These are phyloP conservation scores for Cladosporium sp. DNA, from an alignment of 2,329 filamentous ascomycete genomes.

Conservation along the genomic window DNA sequence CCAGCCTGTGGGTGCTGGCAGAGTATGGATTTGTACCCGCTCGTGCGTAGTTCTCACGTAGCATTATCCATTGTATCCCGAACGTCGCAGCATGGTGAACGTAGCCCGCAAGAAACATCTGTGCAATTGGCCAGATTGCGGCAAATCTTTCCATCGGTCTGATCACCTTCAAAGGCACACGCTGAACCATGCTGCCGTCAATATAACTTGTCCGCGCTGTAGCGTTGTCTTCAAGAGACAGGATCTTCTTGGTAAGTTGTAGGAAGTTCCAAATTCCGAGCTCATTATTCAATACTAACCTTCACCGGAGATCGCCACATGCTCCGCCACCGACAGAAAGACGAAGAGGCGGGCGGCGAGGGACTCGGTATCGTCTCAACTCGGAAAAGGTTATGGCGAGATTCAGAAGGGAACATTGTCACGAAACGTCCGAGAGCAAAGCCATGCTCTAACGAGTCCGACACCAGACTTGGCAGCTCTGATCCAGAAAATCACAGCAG, in stretches of 20 bases:
- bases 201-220: slow-evolving; percentile 56
- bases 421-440: slow-evolving; percentile 34
- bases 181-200: slow-evolving; percentile 52
- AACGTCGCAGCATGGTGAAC: neutral
- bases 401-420: slow-evolving; percentile 51
- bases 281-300: neutral
- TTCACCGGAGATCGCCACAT: slow-evolving; percentile 54
- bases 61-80: neutral
- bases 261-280: too few species aligned
- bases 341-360: slow-evolving; percentile 50
- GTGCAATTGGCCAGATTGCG: slow-evolving; percentile 47
- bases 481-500: neutral
- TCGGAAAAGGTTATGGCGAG: slow-evolving; percentile 54
- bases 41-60: neutral
- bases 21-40: neutral
- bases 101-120: slow-evolving; percentile 14
- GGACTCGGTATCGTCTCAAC: slow-evolving; percentile 43
- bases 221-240: slow-evolving; percentile 58
- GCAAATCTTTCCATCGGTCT: slow-evolving; percentile 52
- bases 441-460: neutral
- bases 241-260: slow-evolving; percentile 51
- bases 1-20: neutral
- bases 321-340: slow-evolving; percentile 50
- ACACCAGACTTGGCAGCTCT: neutral
- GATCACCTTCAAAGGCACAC: slow-evolving; percentile 57